Conservation (phyloP, 805 yeast genomes). For the Suhomyces sp. region DNA sequence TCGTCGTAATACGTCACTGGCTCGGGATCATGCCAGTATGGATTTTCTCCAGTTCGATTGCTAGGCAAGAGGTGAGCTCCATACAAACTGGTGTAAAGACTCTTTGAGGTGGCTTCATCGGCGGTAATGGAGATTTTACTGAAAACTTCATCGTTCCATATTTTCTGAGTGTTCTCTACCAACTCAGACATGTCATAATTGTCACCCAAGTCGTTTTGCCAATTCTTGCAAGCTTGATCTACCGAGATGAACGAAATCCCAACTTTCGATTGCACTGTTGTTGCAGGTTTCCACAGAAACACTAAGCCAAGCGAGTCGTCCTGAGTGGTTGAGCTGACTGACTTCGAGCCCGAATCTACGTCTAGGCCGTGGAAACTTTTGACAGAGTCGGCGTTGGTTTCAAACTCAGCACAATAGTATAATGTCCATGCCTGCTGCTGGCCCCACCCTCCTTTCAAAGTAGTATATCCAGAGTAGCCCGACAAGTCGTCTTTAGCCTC, state of each 20-base stretch:
- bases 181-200: constrained; percentile 11
- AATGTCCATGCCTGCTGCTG: constrained; percentile 25
- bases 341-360: not conserved
- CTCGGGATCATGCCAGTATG: constrained; percentile 16
- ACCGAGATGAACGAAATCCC: constrained; percentile 29
- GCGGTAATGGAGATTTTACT: constrained; percentile 16
- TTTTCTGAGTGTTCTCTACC: constrained; percentile 12
- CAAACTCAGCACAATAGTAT: constrained; percentile 29
- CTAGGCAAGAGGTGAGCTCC: constrained; percentile 30
- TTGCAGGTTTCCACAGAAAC: constrained; percentile 16
- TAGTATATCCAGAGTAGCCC: constrained; percentile 23
- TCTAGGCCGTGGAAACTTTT: constrained; percentile 11
- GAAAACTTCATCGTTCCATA: constrained; percentile 24
- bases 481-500: constrained; percentile 10
- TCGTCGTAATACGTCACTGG: constrained; percentile 28
- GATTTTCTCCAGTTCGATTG: constrained; percentile 31
- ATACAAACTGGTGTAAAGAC: constrained; percentile 25
- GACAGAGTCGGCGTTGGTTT: constrained; percentile 12
- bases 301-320: constrained; percentile 22
- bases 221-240: constrained; percentile 26
- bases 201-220: constrained; percentile 14
- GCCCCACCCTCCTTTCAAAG: constrained; percentile 32
- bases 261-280: constrained; percentile 14
- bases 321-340: constrained; percentile 5
- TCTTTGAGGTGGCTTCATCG: constrained; percentile 10